These are phyloP conservation scores for Apocynum venetum DNA, from an alignment of 257 asterid species.

Conservation along the genomic window DNA sequence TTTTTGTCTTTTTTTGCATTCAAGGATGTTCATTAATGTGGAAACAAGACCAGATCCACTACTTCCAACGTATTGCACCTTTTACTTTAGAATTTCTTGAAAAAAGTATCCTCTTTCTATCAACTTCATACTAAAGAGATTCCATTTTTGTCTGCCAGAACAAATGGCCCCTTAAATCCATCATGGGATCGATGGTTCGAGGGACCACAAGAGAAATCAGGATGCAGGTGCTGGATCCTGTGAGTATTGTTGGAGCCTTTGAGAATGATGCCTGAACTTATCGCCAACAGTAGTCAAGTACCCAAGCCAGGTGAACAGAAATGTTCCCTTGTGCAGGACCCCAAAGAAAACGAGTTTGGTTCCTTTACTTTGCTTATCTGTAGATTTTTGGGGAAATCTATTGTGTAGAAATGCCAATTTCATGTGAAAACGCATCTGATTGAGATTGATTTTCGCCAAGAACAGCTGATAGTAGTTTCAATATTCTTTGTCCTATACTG, in stretches of 20 bases:
- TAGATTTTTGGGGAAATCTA: background rate
- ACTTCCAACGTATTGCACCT: slow-evolving; percentile 55
- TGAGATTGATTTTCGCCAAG: background rate
- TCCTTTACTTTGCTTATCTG: background rate
- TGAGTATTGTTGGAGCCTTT: slow-evolving; percentile 27
- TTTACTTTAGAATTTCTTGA: background rate
- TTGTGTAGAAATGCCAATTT: slow-evolving; percentile 16
- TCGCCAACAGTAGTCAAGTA: slow-evolving; percentile 5
- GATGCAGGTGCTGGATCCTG: slow-evolving; percentile 91
- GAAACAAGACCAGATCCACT: slow-evolving; percentile 79
- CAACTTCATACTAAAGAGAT: slow-evolving; percentile 6
- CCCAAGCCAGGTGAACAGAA: slow-evolving; percentile 6
- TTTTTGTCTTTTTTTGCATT: slow-evolving; percentile 1
- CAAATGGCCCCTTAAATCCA: slow-evolving; percentile 72
- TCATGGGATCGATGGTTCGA: slow-evolving; percentile 97
- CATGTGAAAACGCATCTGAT: background rate
- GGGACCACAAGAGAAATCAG: slow-evolving; percentile 71
- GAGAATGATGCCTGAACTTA: slow-evolving; percentile 16
- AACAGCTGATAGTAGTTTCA: background rate
- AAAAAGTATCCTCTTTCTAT: background rate
- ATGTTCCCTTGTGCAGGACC: slow-evolving; percentile 24
- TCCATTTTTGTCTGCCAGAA: slow-evolving; percentile 38
- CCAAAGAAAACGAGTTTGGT: background rate
- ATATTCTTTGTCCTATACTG: background rate
- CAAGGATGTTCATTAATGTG: slow-evolving; percentile 57